Base-by-base conservation (phyloP, 257 asterid species). In the Nicotiana otophora region DNA sequence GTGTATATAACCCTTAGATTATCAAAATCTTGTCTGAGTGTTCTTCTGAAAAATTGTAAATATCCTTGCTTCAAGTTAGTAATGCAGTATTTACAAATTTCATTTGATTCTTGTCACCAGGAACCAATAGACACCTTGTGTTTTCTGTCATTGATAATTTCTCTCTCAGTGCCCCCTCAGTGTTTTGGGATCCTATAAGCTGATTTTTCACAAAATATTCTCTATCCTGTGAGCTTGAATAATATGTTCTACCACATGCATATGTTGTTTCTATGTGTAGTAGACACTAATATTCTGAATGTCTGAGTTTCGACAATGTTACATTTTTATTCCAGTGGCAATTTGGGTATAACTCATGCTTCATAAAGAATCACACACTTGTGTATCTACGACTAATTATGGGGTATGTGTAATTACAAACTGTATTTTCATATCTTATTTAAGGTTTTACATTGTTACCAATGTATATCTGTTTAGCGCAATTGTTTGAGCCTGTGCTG, bases 301-400 rank as follows among this genome's bases (percentile, higher is more conserved):
- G 2, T 63, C 72, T 62, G 65, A 83, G 30, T 83, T 83, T 80
- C 85, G 55, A 89, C 31, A 0, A 86, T 48, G 82, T 28, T 68
- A 70, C 26, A 77, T 10, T 70, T 82, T 77, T 81, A 81, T 85
- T 81, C 51, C 97, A 96, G 99, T 96, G 99, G 99, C 99, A 96
- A 85, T 96, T 96, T 80, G 99, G 99, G 76, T 96, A 96, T 61
- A 83, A 84, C 58, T 95, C 99, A n/a, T 96, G 99, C 89, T 96
- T 94, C 91, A 94, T 96, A 86, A 83, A 83, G 83, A 89, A 91
- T 84, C 99, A 95, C 89, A 55, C 66, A n/a, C 91, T 93, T 10
- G 95, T 94, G 84, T 96, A 96, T 87, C 82, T 94, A 62, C 95
- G 99, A 74, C 91, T 96, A 3, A 14, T 93, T 81, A 77, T 95